These are phyloP conservation scores for Macrolepiota fuliginosa DNA, from an alignment of 768 basidiomycete species.

Conservation along the genomic window DNA sequence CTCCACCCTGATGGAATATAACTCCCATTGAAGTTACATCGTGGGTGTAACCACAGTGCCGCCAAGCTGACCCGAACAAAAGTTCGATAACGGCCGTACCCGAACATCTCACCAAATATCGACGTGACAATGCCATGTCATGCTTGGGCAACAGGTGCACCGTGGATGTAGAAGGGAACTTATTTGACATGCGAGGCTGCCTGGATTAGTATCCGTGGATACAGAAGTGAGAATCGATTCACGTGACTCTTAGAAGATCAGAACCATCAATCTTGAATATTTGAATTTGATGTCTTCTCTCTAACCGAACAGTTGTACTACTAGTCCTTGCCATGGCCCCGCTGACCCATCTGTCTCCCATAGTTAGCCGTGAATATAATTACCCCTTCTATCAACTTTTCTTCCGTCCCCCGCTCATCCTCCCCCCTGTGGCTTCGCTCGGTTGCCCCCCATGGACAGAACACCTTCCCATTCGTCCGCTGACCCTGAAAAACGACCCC, in stretches of 20 bases:
- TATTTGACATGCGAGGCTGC: too few species aligned
- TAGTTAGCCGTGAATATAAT: background rate
- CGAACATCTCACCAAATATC: background rate
- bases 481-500: conserved; percentile 30
- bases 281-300: background rate
- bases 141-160: background rate
- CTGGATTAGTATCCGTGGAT: too few species aligned
- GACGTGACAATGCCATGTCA: background rate
- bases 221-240: background rate
- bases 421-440: background rate
- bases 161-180: too few species aligned
- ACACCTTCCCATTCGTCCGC: conserved; percentile 19
- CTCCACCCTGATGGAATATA: too few species aligned
- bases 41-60: too few species aligned
- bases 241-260: background rate
- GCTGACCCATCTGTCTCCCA: background rate
- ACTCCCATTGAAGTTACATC: too few species aligned
- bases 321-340: background rate
- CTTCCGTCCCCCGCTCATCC: background rate
- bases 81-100: background rate
- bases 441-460: conserved; percentile 22
- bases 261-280: background rate
- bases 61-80: background rate
- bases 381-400: background rate
- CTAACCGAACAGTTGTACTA: background rate